phyloP scores from a whole-genome alignment of 495 filamentous ascomycete genomes.

The Penicillium arizonense region DNA sequence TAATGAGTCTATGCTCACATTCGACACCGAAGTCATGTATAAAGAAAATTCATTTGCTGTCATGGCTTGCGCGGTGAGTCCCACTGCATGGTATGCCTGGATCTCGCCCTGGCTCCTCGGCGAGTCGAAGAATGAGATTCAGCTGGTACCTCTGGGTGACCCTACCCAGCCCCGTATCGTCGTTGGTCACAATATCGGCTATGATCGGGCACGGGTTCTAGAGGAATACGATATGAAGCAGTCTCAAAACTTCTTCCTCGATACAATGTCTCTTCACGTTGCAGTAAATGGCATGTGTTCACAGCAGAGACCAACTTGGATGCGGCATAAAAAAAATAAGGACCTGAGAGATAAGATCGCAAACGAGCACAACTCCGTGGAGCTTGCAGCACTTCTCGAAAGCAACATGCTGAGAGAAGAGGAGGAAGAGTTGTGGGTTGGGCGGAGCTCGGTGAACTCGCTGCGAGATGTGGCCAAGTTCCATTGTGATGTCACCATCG shows the following conservation, averaged over 20 bases:
- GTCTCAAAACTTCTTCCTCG: conserved; percentile 81
- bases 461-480: conserved; percentile 95
- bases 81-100: conserved; percentile 95
- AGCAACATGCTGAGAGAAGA: conserved; percentile 68
- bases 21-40: conserved; percentile 97
- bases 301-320: conserved; percentile 91
- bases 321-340: conserved; percentile 87
- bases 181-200: conserved; percentile 94
- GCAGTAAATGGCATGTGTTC: conserved; percentile 99
- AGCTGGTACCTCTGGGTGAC: conserved; percentile 85
- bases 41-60: conserved; percentile 87
- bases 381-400: conserved; percentile 69
- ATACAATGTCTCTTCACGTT: conserved; percentile 98
- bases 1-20: conserved; percentile 76
- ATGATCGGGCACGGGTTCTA: conserved; percentile 80
- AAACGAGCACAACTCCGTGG: conserved; percentile 64
- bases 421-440: conserved; percentile 93
- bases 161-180: conserved; percentile 67
- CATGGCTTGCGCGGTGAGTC: conserved; percentile 91
- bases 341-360: conserved; percentile 81
- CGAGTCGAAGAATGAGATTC: conserved; percentile 70
- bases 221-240: conserved; percentile 89
- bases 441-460: conserved; percentile 91
- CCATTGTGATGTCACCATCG: conserved; percentile 86
- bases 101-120: conserved; percentile 92